These are phyloP conservation scores for Lactarius akahatsu DNA, from an alignment of 768 basidiomycete species.

Conservation along the genomic window DNA sequence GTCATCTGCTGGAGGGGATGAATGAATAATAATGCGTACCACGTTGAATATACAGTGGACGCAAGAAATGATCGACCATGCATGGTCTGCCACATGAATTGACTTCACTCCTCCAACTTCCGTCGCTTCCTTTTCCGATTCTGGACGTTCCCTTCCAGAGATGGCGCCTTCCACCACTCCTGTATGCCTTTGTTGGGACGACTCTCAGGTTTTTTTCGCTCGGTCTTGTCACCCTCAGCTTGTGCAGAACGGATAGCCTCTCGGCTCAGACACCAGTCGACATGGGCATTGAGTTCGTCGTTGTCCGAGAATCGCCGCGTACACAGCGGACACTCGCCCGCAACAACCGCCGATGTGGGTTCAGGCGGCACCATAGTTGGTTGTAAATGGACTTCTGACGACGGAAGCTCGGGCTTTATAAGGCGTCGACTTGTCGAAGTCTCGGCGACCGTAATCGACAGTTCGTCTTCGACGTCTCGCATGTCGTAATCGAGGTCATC, in stretches of 20 bases:
- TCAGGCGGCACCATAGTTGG: too few species aligned
- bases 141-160: background rate
- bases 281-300: constrained; percentile 76
- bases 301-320: constrained; percentile 67
- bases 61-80: background rate
- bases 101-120: constrained; percentile 13
- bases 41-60: background rate
- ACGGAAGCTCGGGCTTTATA: too few species aligned
- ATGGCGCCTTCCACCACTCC: constrained; percentile 23
- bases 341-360: constrained; percentile 17
- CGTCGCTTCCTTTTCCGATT: constrained; percentile 17
- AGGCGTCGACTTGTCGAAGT: too few species aligned
- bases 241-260: constrained; percentile 75
- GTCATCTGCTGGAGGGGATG: too few species aligned
- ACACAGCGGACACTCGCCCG: constrained; percentile 71
- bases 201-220: constrained; percentile 1
- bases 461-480: constrained; percentile 9
- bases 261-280: constrained; percentile 86
- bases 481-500: constrained; percentile 8
- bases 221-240: constrained; percentile 29
- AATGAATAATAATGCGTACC: background rate
- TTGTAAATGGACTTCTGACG: too few species aligned
- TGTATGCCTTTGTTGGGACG: background rate
- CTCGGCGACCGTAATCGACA: background rate
- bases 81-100: background rate